Conservation (phyloP, 2,329 filamentous ascomycete genomes). For the Scedosporium minutisporum region DNA sequence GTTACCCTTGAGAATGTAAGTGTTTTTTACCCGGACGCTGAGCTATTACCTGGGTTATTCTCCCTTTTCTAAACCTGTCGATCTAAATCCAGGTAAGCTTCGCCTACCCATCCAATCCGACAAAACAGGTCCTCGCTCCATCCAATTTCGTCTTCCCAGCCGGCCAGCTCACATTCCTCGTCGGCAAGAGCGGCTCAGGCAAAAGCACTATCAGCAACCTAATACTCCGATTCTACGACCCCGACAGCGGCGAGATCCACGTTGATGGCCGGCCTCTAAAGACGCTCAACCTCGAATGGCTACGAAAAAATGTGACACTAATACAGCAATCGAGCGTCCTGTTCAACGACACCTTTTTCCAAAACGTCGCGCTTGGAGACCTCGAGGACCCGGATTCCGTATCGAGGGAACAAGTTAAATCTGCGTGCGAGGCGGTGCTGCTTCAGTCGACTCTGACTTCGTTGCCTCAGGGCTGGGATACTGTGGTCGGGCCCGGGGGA, state of each 20-base stretch:
- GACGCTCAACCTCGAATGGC: slow-evolving; percentile 58
- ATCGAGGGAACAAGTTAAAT: slow-evolving; percentile 43
- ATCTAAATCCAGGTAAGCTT: slow-evolving; percentile 54
- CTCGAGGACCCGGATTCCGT: slow-evolving; percentile 33
- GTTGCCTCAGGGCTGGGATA: slow-evolving; percentile 63
- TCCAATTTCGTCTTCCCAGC: slow-evolving; percentile 61
- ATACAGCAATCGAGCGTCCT: slow-evolving; percentile 75
- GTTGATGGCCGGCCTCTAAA: slow-evolving; percentile 57
- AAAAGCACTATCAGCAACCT: slow-evolving; percentile 84
- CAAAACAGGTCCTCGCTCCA: slow-evolving; percentile 47
- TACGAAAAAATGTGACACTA: slow-evolving; percentile 67
- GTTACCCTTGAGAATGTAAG: slow-evolving; percentile 61
- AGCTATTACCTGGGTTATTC: background rate
- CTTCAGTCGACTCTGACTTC: slow-evolving; percentile 57
- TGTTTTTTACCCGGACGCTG: slow-evolving; percentile 1
- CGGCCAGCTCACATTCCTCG: slow-evolving; percentile 66
- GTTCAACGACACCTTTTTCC: slow-evolving; percentile 70
- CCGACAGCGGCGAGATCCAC: slow-evolving; percentile 52
- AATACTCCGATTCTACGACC: slow-evolving; percentile 66
- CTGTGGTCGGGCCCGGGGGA: slow-evolving; percentile 60
- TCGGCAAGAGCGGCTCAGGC: slow-evolving; percentile 81
- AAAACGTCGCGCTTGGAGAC: slow-evolving; percentile 69
- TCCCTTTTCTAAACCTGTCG: background rate
- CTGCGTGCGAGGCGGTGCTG: slow-evolving; percentile 57
- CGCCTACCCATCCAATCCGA: slow-evolving; percentile 63